These are phyloP conservation scores for Xylaria sp. DNA, from an alignment of 2,329 filamentous ascomycete species.

Conservation along the genomic window DNA sequence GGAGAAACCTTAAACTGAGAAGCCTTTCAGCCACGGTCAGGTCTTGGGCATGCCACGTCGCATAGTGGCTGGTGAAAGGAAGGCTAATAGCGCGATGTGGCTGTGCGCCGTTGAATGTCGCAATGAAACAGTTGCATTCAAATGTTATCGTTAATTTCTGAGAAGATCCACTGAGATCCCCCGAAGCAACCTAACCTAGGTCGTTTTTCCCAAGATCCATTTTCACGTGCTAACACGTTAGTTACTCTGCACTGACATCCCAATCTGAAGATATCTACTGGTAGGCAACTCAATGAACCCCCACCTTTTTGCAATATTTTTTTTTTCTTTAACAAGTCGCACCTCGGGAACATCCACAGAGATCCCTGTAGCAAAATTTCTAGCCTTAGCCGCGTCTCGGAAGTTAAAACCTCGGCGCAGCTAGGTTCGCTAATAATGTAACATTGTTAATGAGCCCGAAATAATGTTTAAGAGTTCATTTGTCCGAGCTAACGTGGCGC, in stretches of 20 bases:
- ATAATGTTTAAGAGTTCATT: not conserved
- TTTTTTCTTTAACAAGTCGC: not conserved
- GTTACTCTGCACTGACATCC: constrained; percentile 3
- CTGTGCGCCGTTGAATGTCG: constrained; percentile 10
- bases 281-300: not conserved
- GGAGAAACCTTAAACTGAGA: constrained; percentile 11
- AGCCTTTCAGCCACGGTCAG: constrained; percentile 34
- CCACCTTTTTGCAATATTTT: not conserved
- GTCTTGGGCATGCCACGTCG: constrained; percentile 9
- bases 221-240: constrained; percentile 32
- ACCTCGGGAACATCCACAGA: constrained; percentile 5
- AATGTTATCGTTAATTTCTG: not conserved
- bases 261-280: not conserved
- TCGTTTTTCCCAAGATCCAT: constrained; percentile 18
- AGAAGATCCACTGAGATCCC: constrained; percentile 20
- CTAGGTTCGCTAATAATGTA: not conserved
- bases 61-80: constrained; percentile 16
- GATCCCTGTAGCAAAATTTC: constrained; percentile 20
- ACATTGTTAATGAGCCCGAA: not conserved
- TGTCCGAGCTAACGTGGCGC: not conserved
- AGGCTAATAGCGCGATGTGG: constrained; percentile 9
- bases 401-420: constrained; percentile 22
- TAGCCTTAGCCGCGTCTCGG: constrained; percentile 8
- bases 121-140: not conserved
- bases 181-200: not conserved